These are phyloP conservation scores for Xylariaceae sp. DNA, from an alignment of 2,329 filamentous ascomycete genomes.

Conservation along the genomic window DNA sequence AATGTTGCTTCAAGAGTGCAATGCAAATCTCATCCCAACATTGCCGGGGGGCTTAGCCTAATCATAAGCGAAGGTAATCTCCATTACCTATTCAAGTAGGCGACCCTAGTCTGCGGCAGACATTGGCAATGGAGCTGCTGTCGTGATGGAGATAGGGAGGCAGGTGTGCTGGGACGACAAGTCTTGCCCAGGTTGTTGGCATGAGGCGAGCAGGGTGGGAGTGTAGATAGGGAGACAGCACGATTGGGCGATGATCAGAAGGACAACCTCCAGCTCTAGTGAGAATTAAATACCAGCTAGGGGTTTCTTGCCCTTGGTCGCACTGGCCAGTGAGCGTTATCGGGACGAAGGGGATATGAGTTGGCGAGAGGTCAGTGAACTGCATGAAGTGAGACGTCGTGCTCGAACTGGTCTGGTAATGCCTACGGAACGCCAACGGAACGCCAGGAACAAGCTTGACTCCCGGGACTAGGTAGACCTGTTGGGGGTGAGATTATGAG, in stretches of 20 bases:
- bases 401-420: constrained; percentile 5
- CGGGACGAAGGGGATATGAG: constrained; percentile 9
- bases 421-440: background rate
- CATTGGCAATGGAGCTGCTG: constrained; percentile 1
- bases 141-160: constrained; percentile 3
- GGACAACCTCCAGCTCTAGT: constrained; percentile 8
- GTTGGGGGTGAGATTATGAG: too few relatives aligned
- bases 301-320: constrained; percentile 11
- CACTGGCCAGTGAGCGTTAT: constrained; percentile 12
- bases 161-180: constrained; percentile 5
- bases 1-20: constrained; percentile 28
- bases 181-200: constrained; percentile 4
- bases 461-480: too few relatives aligned
- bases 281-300: constrained; percentile 6
- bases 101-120: constrained; percentile 9
- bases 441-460: too few relatives aligned
- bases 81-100: constrained; percentile 9
- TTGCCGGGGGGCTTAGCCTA: constrained; percentile 28
- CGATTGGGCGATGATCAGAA: constrained; percentile 8
- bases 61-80: constrained; percentile 22
- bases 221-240: constrained; percentile 6
- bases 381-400: constrained; percentile 18
- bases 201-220: constrained; percentile 6
- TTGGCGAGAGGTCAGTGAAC: constrained; percentile 13
- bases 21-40: constrained; percentile 29